Conservation (phyloP, 202 grass and related monocot species). For the Carex arenaria region DNA sequence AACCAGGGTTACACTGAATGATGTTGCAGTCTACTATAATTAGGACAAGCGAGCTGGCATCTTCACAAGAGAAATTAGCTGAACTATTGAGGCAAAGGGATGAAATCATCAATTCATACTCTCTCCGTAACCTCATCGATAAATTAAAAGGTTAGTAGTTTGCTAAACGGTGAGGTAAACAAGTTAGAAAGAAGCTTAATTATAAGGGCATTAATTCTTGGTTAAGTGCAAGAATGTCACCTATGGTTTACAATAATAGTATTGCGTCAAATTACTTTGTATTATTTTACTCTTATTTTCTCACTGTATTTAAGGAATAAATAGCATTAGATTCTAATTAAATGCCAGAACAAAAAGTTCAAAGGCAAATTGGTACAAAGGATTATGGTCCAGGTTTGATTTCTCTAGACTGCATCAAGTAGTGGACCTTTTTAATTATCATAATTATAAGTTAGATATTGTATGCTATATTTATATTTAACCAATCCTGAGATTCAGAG, state of each 20-base stretch:
- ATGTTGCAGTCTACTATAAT: slow-evolving; percentile 33
- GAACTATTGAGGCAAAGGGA: slow-evolving; percentile 38
- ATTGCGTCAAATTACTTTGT: neutral
- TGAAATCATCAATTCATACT: slow-evolving; percentile 22
- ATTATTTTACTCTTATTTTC: neutral
- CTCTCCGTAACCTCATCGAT: slow-evolving; percentile 15
- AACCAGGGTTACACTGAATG: neutral
- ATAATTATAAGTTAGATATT: neutral
- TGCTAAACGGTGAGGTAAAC: neutral
- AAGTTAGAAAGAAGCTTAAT: neutral
- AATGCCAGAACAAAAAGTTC: neutral
- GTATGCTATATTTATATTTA: neutral
- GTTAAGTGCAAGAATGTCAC: neutral
- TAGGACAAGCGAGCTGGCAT: slow-evolving; percentile 41
- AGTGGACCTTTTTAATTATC: neutral
- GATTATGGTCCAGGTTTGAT: neutral
- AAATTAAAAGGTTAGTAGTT: slow-evolving; percentile 33
- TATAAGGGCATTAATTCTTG: neutral
- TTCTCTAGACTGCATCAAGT: neutral
- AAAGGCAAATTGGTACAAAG: neutral
- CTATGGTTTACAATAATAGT: neutral
- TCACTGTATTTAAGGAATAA: neutral
- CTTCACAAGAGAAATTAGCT: slow-evolving; percentile 38
- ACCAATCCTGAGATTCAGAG: neutral
- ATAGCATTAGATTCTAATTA: neutral